Evolutionary conservation across 441 rosid species (phyloP).

Genomic region (Gossypium armourianum): DNA sequence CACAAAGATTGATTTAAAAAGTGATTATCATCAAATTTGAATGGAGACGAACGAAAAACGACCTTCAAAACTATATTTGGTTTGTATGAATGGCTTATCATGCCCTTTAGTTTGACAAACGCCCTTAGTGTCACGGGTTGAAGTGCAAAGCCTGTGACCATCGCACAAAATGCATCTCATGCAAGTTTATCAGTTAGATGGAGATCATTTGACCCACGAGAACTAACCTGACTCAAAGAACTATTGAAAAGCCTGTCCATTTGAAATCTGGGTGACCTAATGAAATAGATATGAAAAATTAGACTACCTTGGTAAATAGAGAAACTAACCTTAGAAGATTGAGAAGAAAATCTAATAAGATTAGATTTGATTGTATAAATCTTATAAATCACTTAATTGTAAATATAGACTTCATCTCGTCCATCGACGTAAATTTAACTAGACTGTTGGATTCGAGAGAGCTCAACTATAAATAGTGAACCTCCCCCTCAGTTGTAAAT

Average conservation of each 20-base stretch:
- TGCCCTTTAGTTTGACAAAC: neutral
- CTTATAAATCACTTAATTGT: neutral
- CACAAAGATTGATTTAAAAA: neutral
- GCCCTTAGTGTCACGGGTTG: neutral
- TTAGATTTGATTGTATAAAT: neutral
- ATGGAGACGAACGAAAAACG: neutral
- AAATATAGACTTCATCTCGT: neutral
- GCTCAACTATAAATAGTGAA: neutral
- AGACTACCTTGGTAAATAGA: neutral
- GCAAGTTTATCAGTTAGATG: neutral
- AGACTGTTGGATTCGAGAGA: neutral
- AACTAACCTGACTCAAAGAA: neutral
- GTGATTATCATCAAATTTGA: neutral
- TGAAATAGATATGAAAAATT: too few species aligned
- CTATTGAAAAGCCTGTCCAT: neutral
- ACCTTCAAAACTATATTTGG: neutral
- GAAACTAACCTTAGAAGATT: neutral
- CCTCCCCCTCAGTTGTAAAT: neutral
- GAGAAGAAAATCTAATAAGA: neutral
- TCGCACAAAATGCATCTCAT: neutral
- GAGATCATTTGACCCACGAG: neutral
- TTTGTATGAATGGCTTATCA: neutral
- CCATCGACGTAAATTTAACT: neutral
- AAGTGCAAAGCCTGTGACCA: neutral
- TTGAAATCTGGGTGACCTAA: neutral